Evolutionary conservation across 73 alveolate genomes (phyloP).

Genomic region (Stentor coeruleus): DNA sequence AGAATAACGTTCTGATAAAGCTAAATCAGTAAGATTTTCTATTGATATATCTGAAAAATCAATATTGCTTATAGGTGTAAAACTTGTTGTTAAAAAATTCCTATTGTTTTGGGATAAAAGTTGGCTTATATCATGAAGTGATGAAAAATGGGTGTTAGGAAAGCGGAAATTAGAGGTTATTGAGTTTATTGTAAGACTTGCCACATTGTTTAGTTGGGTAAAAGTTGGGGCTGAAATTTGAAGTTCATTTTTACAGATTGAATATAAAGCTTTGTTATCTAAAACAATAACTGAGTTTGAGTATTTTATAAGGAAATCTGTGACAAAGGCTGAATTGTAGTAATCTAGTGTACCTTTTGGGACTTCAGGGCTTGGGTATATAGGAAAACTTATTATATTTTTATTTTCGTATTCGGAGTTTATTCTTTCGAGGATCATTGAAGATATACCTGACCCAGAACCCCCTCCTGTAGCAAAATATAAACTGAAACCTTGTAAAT

Average conservation of each 20-base stretch:
- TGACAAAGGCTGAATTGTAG: not conserved
- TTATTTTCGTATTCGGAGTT: not conserved
- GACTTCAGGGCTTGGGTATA: not conserved
- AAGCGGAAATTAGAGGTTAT: too few species aligned
- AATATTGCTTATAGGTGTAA: slow-evolving; percentile 44
- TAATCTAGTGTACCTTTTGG: not conserved
- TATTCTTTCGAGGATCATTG: not conserved
- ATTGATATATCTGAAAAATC: slow-evolving; percentile 38
- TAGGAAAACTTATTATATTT: too few species aligned
- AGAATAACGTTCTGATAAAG: too few species aligned
- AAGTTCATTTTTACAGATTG: too few species aligned
- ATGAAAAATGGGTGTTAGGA: slow-evolving; percentile 59
- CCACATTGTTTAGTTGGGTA: too few species aligned
- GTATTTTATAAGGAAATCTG: not conserved
- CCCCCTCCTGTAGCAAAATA: not conserved
- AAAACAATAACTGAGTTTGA: not conserved
- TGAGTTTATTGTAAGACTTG: too few species aligned
- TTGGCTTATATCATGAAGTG: slow-evolving; percentile 57
- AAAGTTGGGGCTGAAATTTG: too few species aligned
- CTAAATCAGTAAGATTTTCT: slow-evolving; percentile 79
- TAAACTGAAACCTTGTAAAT: not conserved
- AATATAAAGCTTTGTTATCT: not conserved
- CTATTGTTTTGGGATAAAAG: slow-evolving; percentile 51
- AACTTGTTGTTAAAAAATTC: slow-evolving; percentile 52
- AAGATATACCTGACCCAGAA: not conserved